Percentiles rank a stretch among this genome's conserved stretches.
Evolutionary conservation across 345 rosid species (phyloP).

Genomic region (Syzygium aromaticum): DNA sequence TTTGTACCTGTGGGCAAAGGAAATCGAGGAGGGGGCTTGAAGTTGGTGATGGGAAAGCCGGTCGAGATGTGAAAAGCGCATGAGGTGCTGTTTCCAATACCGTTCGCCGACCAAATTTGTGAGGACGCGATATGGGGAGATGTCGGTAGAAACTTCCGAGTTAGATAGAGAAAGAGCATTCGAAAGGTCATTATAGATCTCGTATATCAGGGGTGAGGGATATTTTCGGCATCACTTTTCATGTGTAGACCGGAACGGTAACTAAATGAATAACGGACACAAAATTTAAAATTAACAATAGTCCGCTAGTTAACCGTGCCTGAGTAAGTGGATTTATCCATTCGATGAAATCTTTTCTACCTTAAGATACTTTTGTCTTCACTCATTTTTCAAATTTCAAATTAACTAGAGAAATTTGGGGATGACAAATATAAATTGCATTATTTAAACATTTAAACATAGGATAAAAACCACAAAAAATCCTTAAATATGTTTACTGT

Average conservation of each 20-base stretch:
- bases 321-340: neutral
- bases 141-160: neutral
- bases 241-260: neutral
- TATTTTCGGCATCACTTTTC: neutral
- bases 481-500: too few relatives aligned
- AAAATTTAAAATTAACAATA: neutral
- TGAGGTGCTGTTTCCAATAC: neutral
- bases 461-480: too few relatives aligned
- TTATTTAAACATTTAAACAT: neutral
- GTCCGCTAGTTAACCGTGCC: neutral
- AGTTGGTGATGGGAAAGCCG: neutral
- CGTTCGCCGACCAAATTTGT: neutral
- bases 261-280: neutral
- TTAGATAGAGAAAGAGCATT: neutral
- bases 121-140: neutral
- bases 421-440: neutral
- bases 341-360: neutral
- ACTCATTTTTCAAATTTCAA: neutral
- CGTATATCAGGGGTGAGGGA: neutral
- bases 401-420: too few relatives aligned
- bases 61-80: neutral
- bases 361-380: neutral
- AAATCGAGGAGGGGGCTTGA: neutral
- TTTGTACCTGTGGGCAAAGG: neutral
- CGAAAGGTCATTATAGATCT: neutral